phyloP scores from a whole-genome alignment of 202 grass and related monocot genomes.

The Sporobolus alterniflorus region DNA sequence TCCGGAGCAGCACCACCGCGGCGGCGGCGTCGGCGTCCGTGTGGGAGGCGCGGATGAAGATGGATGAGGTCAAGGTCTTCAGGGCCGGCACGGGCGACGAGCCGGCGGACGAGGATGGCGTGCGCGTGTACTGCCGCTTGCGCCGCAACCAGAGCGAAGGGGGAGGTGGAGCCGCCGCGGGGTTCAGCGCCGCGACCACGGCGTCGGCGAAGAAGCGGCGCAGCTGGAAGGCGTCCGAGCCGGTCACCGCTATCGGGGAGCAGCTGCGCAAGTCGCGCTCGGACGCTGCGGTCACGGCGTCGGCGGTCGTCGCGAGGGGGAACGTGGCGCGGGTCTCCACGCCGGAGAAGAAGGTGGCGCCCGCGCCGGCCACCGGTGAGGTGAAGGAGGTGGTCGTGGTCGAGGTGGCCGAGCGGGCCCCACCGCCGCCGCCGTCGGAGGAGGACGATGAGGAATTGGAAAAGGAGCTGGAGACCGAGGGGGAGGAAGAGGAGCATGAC shows the following conservation, averaged over 20 bases:
- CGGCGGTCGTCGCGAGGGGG: constrained; percentile 23
- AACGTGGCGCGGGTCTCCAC: constrained; percentile 43
- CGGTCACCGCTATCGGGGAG: constrained; percentile 57
- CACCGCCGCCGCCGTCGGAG: constrained; percentile 24
- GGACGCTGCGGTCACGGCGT: neutral
- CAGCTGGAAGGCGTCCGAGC: constrained; percentile 74
- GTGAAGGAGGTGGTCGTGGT: constrained; percentile 64
- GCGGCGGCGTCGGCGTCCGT: constrained; percentile 54
- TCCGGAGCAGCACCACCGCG: neutral
- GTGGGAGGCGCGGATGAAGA: constrained; percentile 92
- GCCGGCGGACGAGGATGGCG: constrained; percentile 80
- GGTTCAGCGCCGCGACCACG: neutral
- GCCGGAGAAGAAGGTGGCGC: constrained; percentile 52
- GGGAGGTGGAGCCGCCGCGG: neutral
- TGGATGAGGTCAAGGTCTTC: constrained; percentile 98
- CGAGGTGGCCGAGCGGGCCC: constrained; percentile 40
- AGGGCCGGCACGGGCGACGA: constrained; percentile 54
- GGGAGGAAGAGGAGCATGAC: constrained; percentile 33
- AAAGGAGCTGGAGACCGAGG: constrained; percentile 47
- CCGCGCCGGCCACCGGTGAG: neutral
- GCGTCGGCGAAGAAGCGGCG: constrained; percentile 73
- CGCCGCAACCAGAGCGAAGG: constrained; percentile 77
- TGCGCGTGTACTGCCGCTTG: constrained; percentile 72
- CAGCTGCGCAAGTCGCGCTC: constrained; percentile 52
- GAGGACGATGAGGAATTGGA: constrained; percentile 30